These are phyloP conservation scores for Claviceps africana DNA, from an alignment of 2,329 filamentous ascomycete genomes.

Conservation along the genomic window DNA sequence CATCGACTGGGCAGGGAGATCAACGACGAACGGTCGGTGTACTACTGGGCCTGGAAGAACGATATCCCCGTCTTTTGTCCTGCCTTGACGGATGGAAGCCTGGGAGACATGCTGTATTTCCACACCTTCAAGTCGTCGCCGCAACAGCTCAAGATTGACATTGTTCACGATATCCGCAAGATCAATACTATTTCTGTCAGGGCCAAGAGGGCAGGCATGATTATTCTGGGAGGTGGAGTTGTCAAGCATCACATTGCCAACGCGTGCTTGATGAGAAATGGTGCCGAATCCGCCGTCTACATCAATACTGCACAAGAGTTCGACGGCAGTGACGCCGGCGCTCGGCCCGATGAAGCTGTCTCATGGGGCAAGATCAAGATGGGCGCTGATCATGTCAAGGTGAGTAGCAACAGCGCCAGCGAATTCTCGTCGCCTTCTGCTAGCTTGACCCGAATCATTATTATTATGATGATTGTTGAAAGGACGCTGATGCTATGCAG, in stretches of 20 bases:
- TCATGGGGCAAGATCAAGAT: slow-evolving; percentile 98
- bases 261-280: slow-evolving; percentile 93
- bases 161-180: slow-evolving; percentile 82
- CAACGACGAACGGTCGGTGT: slow-evolving; percentile 79
- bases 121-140: slow-evolving; percentile 89
- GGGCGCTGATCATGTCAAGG: slow-evolving; percentile 80
- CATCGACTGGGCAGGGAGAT: slow-evolving; percentile 84
- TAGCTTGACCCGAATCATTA: neutral
- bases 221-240: slow-evolving; percentile 86
- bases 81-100: slow-evolving; percentile 82
- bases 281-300: slow-evolving; percentile 91
- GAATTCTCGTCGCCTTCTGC: neutral
- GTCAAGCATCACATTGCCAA: slow-evolving; percentile 98
- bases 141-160: slow-evolving; percentile 68
- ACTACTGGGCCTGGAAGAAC: slow-evolving; percentile 97
- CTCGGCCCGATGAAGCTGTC: slow-evolving; percentile 87
- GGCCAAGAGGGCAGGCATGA: slow-evolving; percentile 83
- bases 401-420: slow-evolving; percentile 25
- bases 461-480: neutral
- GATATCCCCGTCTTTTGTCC: slow-evolving; percentile 95
- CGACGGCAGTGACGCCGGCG: slow-evolving; percentile 91
- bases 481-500: slow-evolving; percentile 12
- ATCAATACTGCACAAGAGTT: slow-evolving; percentile 97
- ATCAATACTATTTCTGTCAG: slow-evolving; percentile 87
- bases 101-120: slow-evolving; percentile 98